Evolutionary conservation across 1,139 yeast species (phyloP).

Genomic region (Blastobotrys capitulatus): DNA sequence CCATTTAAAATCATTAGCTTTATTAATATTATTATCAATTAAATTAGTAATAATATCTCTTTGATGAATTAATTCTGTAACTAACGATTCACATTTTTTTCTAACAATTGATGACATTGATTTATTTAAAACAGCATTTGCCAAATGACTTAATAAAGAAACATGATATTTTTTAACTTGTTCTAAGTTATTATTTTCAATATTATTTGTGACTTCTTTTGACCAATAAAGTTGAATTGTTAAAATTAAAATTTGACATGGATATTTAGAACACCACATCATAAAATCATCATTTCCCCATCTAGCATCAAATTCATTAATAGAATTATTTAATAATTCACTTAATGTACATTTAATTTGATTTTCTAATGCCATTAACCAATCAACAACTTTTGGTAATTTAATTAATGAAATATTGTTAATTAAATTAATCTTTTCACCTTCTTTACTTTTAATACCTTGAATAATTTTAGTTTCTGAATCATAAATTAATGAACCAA

Average conservation of each 20-base stretch:
- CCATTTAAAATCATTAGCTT: slow-evolving; percentile 41
- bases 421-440: slow-evolving; percentile 48
- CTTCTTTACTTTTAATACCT: slow-evolving; percentile 56
- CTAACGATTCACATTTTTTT: slow-evolving; percentile 50
- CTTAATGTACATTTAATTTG: slow-evolving; percentile 46
- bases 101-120: slow-evolving; percentile 35
- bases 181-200: slow-evolving; percentile 9
- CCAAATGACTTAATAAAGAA: slow-evolving; percentile 28
- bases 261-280: slow-evolving; percentile 38
- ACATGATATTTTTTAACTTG: slow-evolving; percentile 9
- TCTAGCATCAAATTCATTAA: slow-evolving; percentile 16
- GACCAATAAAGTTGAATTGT: slow-evolving; percentile 45
- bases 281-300: slow-evolving; percentile 18
- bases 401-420: slow-evolving; percentile 44
- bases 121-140: slow-evolving; percentile 32
- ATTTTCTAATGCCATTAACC: slow-evolving; percentile 58
- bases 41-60: slow-evolving; percentile 39
- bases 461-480: slow-evolving; percentile 37
- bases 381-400: slow-evolving; percentile 48
- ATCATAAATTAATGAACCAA: slow-evolving; percentile 43
- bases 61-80: slow-evolving; percentile 66
- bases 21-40: slow-evolving; percentile 14
- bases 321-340: slow-evolving; percentile 30
- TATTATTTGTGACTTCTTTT: background rate
- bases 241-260: slow-evolving; percentile 56